Evolutionary conservation across 139 green algal species (phyloP), one percentile per base, ranked within the genome.

Genomic region (Trebouxia sp.): DNA sequence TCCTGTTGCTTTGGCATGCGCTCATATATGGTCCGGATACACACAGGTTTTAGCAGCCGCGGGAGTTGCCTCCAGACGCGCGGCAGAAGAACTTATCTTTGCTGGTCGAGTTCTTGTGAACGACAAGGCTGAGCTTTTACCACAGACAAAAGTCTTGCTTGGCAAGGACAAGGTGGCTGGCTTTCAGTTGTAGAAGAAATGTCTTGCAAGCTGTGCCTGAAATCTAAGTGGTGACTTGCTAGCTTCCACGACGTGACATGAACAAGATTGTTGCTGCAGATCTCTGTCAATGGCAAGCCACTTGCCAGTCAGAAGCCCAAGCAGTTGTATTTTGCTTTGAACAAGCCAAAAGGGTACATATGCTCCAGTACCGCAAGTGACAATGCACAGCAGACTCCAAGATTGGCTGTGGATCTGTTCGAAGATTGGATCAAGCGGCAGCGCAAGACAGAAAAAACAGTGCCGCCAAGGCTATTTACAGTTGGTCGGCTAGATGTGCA

Each of bases 401-500:
- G 76, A 8, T 75, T 89, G 35, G 84, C 87, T 22, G 65, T 89
- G 10, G 66, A 82, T 51, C 79, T 91, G 6, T 81, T 91, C 6
- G 55, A 80, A 5, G 67, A 17, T 14, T 77, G 69, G 69, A 9
- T 77, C 6, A 51, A 56, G 24, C 26, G 43, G 0, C 26, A 56
- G 24, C 6, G 9, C 14, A 53, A 77, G 69, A 26, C 26, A 8
- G 14, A 35, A 35, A 15, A 30, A 30, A 22, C 17, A 1, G 22
- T 77, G 38, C 88, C 89, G 0, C 96, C 96, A 1, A 88, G 96
- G 28, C 87, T 99, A 6, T 98, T 98, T 89, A 97, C 94, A 5
- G 96, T 98, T 51, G 96, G 96, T 8, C 88, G 95, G 6, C 86
- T 99, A 62, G 96, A 99, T 78, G 95, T 96, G 8, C 80, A 88